Evolutionary conservation across 768 basidiomycete genomes (phyloP).

Genomic region (Suillus weaverae): DNA sequence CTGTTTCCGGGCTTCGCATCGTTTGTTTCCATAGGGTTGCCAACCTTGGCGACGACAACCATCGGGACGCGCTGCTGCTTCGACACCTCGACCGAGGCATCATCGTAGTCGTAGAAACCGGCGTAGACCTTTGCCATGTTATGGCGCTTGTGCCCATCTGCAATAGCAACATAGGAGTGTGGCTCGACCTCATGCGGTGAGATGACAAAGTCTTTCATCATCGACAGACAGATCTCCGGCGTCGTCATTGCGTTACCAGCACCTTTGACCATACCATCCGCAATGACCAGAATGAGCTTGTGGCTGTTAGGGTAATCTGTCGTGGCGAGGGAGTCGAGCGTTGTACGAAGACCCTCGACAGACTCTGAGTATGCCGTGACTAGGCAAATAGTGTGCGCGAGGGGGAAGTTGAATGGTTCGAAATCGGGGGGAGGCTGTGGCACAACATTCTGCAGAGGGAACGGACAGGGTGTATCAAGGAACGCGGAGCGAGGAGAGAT

Average conservation of each 20-base stretch:
- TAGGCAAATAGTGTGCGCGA: constrained; percentile 90
- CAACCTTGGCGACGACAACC: constrained; percentile 92
- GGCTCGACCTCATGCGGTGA: constrained; percentile 82
- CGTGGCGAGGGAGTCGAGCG: constrained; percentile 96
- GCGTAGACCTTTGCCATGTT: constrained; percentile 99
- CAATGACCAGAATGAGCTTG: constrained; percentile 92
- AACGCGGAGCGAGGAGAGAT: constrained; percentile 44
- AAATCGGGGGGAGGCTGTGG: constrained; percentile 90
- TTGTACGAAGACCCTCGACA: constrained; percentile 92
- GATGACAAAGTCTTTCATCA: constrained; percentile 96
- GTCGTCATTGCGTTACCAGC: constrained; percentile 87
- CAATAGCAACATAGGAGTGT: constrained; percentile 97
- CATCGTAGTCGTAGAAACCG: constrained; percentile 95
- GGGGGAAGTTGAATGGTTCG: constrained; percentile 95
- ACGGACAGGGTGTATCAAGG: constrained; percentile 79
- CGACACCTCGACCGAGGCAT: constrained; percentile 80
- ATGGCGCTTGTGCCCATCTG: constrained; percentile 99
- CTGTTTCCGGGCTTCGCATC: constrained; percentile 97
- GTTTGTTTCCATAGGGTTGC: constrained; percentile 85
- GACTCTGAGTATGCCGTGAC: constrained; percentile 99
- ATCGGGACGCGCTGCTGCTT: constrained; percentile 98
- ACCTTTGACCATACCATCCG: constrained; percentile 98
- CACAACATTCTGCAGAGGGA: constrained; percentile 88
- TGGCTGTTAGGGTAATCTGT: constrained; percentile 99
- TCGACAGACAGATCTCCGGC: constrained; percentile 88